Base-by-base conservation (phyloP, 108 stramenopile genomes). In the Pinguiococcus pyrenoidosus region DNA sequence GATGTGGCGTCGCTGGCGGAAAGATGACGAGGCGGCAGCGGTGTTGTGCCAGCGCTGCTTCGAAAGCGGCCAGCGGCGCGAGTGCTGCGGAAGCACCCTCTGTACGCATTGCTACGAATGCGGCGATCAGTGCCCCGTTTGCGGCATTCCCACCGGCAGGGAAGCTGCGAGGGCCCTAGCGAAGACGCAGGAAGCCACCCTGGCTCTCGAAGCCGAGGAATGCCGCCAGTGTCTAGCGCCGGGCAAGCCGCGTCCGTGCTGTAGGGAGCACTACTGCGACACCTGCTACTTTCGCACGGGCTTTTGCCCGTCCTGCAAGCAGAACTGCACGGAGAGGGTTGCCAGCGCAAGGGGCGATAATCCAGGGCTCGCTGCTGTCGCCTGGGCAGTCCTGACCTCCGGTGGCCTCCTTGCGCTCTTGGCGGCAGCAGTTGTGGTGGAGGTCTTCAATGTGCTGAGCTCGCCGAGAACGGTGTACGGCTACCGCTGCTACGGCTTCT, bases 201-300 rank as follows among this genome's bases (percentile, higher is more conserved):
- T 22, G 42, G 51, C 54, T 10, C 52, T 44, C 18, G 62, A 64
- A 1, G 59, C 54, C 13, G 62, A 64, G 54, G 62, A 64, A 16
- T 64, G 62, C 46, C 59, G 62, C 44, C 6, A 9, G n/a, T 64
- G 62, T 22, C 45, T 64, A n/a, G 27, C 44, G 14, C 62, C 56
- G 46, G 62, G 62, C n/a, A 61, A 61, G 45, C 18, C 22, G 23
- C 59, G 62, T 44, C 54, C 49, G 30, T 64, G 62, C 54, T 64
- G 62, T 37, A 59, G 62, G 0, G 60, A 64, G 51, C 61, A 57
- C 59, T 64, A 45, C 62, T 64, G 62, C 23, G 48, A 45, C 46
- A 44, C 29, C 22, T 64, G 62, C 59, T 64, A 64, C 60, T 64
- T 59, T 40, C 21, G 34, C 18, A 9, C 22, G 0, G 58, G 58